phyloP scores from a whole-genome alignment of 108 stramenopile genomes.

The Cyclotella sp. region DNA sequence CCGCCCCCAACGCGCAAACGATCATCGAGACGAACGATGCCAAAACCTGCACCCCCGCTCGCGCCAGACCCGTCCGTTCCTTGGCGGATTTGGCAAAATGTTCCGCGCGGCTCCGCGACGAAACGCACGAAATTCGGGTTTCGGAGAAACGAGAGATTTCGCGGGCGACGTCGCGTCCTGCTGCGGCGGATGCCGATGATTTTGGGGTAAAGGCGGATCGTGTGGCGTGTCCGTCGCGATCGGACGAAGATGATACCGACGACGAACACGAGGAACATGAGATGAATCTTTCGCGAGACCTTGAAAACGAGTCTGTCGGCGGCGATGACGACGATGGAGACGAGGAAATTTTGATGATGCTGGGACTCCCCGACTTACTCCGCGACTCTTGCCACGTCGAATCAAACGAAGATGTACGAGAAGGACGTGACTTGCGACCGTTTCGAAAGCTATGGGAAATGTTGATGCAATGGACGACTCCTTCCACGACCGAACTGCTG shows the following conservation, averaged over 20 bases:
- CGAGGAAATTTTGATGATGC: conserved; percentile 33
- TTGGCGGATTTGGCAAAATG: conserved; percentile 39
- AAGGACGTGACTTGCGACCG: conserved; percentile 19
- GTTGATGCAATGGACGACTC: conserved; percentile 40
- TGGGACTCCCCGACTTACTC: conserved; percentile 32
- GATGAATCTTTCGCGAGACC: not conserved
- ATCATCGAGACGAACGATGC: not conserved
- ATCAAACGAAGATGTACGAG: not conserved
- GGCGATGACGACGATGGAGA: conserved; percentile 15
- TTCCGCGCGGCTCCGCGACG: conserved; percentile 17
- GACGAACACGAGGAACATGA: not conserved
- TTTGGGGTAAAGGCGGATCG: not conserved
- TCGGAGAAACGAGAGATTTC: not conserved
- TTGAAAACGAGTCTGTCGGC: not conserved
- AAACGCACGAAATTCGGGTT: conserved; percentile 9
- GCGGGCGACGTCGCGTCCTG: not conserved
- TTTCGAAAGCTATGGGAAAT: conserved; percentile 48
- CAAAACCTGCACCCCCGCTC: not conserved
- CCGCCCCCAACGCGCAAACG: too few species aligned
- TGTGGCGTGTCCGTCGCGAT: not conserved
- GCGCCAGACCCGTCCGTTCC: conserved; percentile 1
- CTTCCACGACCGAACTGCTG: conserved; percentile 26
- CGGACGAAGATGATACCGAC: conserved; percentile 12
- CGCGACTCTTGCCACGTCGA: conserved; percentile 14
- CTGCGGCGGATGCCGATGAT: not conserved